Evolutionary conservation across 345 rosid genomes (phyloP).

Genomic region (Cardamine occulta): DNA sequence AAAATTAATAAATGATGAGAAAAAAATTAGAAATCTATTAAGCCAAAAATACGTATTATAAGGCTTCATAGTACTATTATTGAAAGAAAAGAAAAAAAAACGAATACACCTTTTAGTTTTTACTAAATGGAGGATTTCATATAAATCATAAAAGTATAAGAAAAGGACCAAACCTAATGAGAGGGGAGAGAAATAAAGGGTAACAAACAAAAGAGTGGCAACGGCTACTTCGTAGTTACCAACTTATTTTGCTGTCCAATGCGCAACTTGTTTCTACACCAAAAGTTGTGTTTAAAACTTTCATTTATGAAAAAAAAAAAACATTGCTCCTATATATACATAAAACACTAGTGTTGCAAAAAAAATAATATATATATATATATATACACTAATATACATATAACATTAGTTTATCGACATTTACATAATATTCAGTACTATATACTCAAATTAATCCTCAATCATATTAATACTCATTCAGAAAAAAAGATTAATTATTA

Average conservation of each 20-base stretch:
- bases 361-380: background rate
- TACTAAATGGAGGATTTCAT: background rate
- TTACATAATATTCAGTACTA: conserved; percentile 17
- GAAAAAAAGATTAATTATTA: background rate
- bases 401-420: background rate
- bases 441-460: background rate
- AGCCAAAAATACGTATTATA: background rate
- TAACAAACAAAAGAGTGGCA: conserved; percentile 40
- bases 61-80: background rate
- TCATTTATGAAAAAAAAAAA: background rate
- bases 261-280: conserved; percentile 26
- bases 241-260: conserved; percentile 42
- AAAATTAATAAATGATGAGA: too few relatives aligned
- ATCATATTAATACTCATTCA: background rate
- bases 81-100: background rate
- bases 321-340: background rate
- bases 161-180: conserved; percentile 5
- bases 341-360: background rate
- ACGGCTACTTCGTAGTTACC: conserved; percentile 46
- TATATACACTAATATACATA: background rate
- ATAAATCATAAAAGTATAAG: background rate
- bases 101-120: background rate
- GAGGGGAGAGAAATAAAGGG: conserved; percentile 2
- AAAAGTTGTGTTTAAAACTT: conserved; percentile 37
- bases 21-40: background rate